These are phyloP conservation scores for Fomes fomentarius DNA, from an alignment of 1,284 basidiomycete genomes.

Conservation along the genomic window DNA sequence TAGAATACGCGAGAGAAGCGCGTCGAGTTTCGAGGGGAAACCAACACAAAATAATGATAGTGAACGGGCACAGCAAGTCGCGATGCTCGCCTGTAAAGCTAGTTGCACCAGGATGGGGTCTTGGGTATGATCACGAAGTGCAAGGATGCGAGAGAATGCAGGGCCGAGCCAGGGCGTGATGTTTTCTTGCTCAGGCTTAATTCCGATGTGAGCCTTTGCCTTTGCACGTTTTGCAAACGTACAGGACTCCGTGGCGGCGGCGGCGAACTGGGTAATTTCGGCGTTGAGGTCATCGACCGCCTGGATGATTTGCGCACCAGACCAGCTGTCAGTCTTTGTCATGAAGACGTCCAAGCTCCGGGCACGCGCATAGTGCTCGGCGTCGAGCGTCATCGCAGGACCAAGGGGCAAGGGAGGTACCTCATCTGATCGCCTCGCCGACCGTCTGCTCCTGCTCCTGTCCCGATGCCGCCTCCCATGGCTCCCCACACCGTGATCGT, in stretches of 20 bases:
- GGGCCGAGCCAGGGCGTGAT: conserved; percentile 57
- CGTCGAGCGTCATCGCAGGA: conserved; percentile 34
- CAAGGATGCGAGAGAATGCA: conserved; percentile 59
- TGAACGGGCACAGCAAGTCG: conserved; percentile 65
- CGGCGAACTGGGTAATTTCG: conserved; percentile 76
- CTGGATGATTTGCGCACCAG: conserved; percentile 74
- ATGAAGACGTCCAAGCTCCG: conserved; percentile 66
- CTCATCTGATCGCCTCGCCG: conserved; percentile 30
- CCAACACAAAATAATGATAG: conserved; percentile 73
- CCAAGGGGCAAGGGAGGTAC: conserved; percentile 27
- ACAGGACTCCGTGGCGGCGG: conserved; percentile 68
- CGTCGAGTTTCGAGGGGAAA: conserved; percentile 68
- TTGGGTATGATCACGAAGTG: conserved; percentile 65
- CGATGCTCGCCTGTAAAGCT: conserved; percentile 69
- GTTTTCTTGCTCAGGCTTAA: conserved; percentile 51
- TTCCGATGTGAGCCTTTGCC: conserved; percentile 15
- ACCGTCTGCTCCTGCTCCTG: conserved; percentile 27
- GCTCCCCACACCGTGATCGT: conserved; percentile 16
- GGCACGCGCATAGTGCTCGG: conserved; percentile 45
- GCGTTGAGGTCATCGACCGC: conserved; percentile 79
- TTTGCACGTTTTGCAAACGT: conserved; percentile 28
- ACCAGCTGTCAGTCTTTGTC: conserved; percentile 74
- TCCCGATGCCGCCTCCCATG: conserved; percentile 22
- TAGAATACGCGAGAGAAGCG: conserved; percentile 65
- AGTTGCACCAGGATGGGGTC: conserved; percentile 77